Percentiles rank a stretch among this genome's conserved stretches.
Evolutionary conservation across 371 early-diverging fungal genomes (phyloP).

Genomic region (Nosema muscidifuracis): DNA sequence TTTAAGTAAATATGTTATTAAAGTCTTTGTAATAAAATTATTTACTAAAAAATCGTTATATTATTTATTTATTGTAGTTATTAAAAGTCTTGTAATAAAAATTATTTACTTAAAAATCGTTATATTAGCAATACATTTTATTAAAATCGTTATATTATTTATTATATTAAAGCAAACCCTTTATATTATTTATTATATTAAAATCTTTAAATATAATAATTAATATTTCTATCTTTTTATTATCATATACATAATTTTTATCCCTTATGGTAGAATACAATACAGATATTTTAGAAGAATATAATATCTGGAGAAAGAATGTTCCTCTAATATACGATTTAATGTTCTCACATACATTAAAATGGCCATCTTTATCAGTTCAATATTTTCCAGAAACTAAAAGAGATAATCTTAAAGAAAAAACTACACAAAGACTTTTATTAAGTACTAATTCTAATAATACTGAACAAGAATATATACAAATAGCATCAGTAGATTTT

Average conservation of each 20-base stretch:
- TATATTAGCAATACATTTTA: no score
- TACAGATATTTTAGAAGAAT: constrained; percentile 74
- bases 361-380: constrained; percentile 90
- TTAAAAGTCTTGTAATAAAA: no score
- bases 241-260: no score
- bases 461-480: constrained; percentile 80
- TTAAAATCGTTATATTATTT: no score
- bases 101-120: no score
- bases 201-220: no score
- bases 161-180: no score
- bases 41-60: no score
- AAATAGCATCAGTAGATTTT: constrained; percentile 76
- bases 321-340: constrained; percentile 91
- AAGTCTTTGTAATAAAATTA: no score
- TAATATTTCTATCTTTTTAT: no score
- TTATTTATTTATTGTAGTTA: no score
- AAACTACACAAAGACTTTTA: constrained; percentile 58
- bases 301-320: constrained; percentile 92
- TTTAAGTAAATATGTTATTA: no score
- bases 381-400: constrained; percentile 87
- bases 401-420: constrained; percentile 44
- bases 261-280: background rate
- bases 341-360: constrained; percentile 83
- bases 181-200: background rate
- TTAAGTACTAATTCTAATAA: constrained; percentile 90